Evolutionary conservation across 805 yeast genomes (phyloP).

Genomic region (Jamesozyma jinghongensis): DNA sequence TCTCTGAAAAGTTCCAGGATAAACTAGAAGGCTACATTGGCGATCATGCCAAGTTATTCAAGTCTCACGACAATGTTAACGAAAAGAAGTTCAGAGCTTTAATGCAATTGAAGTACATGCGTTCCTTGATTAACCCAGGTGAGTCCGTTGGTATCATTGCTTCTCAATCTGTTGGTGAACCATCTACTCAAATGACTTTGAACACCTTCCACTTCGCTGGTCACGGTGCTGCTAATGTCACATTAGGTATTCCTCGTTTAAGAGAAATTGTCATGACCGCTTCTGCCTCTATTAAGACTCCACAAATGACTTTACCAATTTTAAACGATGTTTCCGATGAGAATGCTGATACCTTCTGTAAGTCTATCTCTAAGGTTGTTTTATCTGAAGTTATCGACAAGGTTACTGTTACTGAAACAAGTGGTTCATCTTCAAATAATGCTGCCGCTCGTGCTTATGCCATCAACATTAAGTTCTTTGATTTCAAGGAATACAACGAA

Average conservation of each 20-base stretch:
- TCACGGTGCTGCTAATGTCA: slow-evolving; percentile 99
- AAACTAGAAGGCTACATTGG: slow-evolving; percentile 65
- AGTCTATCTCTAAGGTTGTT: slow-evolving; percentile 73
- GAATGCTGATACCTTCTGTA: slow-evolving; percentile 88
- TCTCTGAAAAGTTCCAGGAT: slow-evolving; percentile 79
- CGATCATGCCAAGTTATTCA: slow-evolving; percentile 47
- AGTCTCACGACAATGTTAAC: slow-evolving; percentile 40
- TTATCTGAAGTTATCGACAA: slow-evolving; percentile 83
- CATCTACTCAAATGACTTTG: slow-evolving; percentile 97
- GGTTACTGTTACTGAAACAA: slow-evolving; percentile 80
- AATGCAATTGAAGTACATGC: slow-evolving; percentile 98
- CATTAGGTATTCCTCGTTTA: slow-evolving; percentile 99
- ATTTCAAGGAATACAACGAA: slow-evolving; percentile 62
- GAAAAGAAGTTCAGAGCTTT: slow-evolving; percentile 84
- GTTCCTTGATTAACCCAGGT: slow-evolving; percentile 90
- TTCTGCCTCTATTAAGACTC: slow-evolving; percentile 90
- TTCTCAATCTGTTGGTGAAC: slow-evolving; percentile 97
- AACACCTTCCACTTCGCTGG: slow-evolving; percentile 98
- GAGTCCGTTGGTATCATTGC: slow-evolving; percentile 98
- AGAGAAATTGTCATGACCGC: slow-evolving; percentile 99
- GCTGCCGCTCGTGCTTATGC: slow-evolving; percentile 59
- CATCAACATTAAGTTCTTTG: slow-evolving; percentile 67
- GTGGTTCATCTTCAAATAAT: slow-evolving; percentile 48
- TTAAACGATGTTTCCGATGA: slow-evolving; percentile 70
- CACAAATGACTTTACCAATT: slow-evolving; percentile 94